phyloP scores from a whole-genome alignment of 202 grass and related monocot species.

The Miscanthus sacchariflorus region DNA sequence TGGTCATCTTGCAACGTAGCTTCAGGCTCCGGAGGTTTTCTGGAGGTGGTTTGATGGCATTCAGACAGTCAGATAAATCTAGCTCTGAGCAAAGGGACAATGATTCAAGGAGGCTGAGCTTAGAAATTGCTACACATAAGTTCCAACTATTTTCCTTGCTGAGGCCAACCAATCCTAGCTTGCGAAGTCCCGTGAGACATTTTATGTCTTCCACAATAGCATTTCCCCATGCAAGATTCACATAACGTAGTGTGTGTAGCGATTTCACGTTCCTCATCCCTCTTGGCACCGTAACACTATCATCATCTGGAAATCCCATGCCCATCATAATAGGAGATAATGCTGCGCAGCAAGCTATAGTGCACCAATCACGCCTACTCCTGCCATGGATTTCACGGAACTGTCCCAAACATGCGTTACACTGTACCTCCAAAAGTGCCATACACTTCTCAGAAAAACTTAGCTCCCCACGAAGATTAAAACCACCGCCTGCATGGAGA shows the following conservation, averaged over 20 bases:
- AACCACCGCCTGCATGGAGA: too few relatives aligned
- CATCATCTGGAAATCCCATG: rapidly evolving
- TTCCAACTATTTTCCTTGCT: background rate
- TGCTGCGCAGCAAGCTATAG: background rate
- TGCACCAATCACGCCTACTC: background rate
- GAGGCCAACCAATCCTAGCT: background rate
- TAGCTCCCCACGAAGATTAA: too few relatives aligned
- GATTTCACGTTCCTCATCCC: background rate
- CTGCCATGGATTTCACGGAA: rapidly evolving
- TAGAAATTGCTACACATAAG: background rate
- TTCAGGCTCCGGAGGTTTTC: background rate
- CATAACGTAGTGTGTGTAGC: background rate
- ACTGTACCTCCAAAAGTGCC: background rate
- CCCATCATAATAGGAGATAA: background rate
- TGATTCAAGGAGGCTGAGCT: background rate
- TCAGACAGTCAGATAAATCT: background rate
- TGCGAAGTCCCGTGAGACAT: background rate
- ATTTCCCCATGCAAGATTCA: background rate
- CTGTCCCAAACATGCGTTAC: background rate
- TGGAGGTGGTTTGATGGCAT: background rate
- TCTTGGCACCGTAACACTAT: background rate
- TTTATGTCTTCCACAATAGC: background rate
- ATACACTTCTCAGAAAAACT: background rate
- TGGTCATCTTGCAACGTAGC: background rate
- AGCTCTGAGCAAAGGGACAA: background rate